Percentiles rank a stretch among this genome's conserved stretches.
These are phyloP conservation scores for Capsicum baccatum DNA, from an alignment of 257 asterid genomes.

Conservation along the genomic window DNA sequence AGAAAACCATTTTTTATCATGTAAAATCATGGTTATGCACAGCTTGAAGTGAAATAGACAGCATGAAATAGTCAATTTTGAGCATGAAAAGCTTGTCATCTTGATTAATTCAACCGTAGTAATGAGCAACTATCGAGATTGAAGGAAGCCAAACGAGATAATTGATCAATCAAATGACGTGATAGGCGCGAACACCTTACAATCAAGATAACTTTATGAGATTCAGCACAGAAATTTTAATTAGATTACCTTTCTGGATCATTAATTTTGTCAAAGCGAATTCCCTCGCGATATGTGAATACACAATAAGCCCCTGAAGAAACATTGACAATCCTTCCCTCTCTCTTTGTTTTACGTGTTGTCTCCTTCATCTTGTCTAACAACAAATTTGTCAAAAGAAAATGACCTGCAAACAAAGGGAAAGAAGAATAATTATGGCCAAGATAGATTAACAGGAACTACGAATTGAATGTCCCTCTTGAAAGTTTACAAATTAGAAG, in stretches of 20 bases:
- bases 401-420: constrained; percentile 67
- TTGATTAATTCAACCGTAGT: background rate
- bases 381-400: constrained; percentile 70
- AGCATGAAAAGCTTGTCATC: background rate
- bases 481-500: constrained; percentile 10
- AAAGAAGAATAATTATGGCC: background rate
- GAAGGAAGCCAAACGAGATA: background rate
- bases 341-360: constrained; percentile 55
- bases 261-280: constrained; percentile 65
- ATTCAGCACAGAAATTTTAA: background rate
- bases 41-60: constrained; percentile 5
- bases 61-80: background rate
- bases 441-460: background rate
- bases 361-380: constrained; percentile 84
- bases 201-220: constrained; percentile 19
- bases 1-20: background rate
- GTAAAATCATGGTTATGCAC: background rate
- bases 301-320: constrained; percentile 69
- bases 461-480: background rate
- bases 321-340: constrained; percentile 85
- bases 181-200: background rate
- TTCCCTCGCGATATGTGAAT: constrained; percentile 57
- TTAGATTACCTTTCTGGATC: constrained; percentile 54
- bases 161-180: background rate
- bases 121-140: background rate